Conservation (phyloP, 768 basidiomycete species). For the Dentipellis sp. region DNA sequence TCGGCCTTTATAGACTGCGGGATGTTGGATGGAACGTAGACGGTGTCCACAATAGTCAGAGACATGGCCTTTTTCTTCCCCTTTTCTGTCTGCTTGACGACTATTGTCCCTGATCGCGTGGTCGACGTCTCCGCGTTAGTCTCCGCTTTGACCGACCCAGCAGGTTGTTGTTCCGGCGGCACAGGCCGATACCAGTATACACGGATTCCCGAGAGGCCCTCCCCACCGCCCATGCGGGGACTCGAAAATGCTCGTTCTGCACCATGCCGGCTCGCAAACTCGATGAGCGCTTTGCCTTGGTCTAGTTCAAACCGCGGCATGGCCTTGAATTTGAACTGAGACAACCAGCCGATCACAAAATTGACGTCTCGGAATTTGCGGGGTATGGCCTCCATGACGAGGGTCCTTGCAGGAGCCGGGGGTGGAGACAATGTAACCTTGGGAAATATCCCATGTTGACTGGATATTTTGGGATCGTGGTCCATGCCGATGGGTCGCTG, state of each 20-base stretch:
- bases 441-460: constrained; percentile 6
- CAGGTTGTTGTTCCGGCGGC: no score
- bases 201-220: constrained; percentile 26
- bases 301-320: constrained; percentile 15
- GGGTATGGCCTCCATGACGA: constrained; percentile 50
- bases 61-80: no score
- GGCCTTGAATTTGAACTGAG: constrained; percentile 14
- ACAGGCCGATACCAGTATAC: constrained; percentile 11
- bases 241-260: constrained; percentile 43
- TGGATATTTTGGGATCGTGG: not conserved
- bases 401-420: constrained; percentile 39
- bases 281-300: constrained; percentile 38
- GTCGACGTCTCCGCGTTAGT: no score
- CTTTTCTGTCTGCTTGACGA: no score
- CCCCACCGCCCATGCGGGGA: constrained; percentile 30
- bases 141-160: no score
- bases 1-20: no score
- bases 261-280: constrained; percentile 35
- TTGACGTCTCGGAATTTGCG: constrained; percentile 32
- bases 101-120: no score
- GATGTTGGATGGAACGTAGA: no score
- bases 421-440: constrained; percentile 3
- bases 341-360: constrained; percentile 36
- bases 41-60: no score
- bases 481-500: constrained; percentile 5